Evolutionary conservation across 192 early-diverging fungal species (phyloP).

Genomic region (Chytriomyces confervae): DNA sequence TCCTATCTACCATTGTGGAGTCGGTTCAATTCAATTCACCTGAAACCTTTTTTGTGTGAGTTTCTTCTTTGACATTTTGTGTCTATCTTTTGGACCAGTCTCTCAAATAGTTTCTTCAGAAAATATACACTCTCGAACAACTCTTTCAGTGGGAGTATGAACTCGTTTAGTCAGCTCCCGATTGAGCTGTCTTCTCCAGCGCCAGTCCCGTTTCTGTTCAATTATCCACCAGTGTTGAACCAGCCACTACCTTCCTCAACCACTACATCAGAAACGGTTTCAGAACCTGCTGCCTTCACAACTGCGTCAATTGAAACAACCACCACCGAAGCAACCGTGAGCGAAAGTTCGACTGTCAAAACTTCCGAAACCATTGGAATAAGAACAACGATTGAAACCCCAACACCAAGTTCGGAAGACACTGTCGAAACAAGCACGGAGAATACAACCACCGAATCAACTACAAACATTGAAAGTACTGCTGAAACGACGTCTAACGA

Average conservation of each 20-base stretch:
- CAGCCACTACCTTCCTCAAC: not conserved
- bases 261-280: not conserved
- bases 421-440: not conserved
- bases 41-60: slow-evolving; percentile 22
- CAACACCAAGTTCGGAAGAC: too few relatives aligned
- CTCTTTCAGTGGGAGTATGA: not conserved
- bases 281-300: not conserved
- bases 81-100: not conserved
- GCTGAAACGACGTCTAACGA: not conserved
- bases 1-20: not conserved
- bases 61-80: not conserved
- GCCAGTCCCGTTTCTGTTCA: slow-evolving; percentile 14
- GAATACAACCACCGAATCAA: too few relatives aligned
- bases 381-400: not conserved
- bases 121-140: not conserved
- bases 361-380: not conserved
- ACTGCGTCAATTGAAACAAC: not conserved
- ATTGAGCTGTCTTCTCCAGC: not conserved
- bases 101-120: not conserved
- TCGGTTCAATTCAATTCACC: not conserved
- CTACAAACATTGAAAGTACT: not conserved
- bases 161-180: not conserved
- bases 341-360: not conserved
- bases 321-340: too few relatives aligned
- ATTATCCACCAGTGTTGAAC: slow-evolving; percentile 11